Base-by-base conservation (phyloP, 2,329 filamentous ascomycete species). In the Colletotrichum karsti region DNA sequence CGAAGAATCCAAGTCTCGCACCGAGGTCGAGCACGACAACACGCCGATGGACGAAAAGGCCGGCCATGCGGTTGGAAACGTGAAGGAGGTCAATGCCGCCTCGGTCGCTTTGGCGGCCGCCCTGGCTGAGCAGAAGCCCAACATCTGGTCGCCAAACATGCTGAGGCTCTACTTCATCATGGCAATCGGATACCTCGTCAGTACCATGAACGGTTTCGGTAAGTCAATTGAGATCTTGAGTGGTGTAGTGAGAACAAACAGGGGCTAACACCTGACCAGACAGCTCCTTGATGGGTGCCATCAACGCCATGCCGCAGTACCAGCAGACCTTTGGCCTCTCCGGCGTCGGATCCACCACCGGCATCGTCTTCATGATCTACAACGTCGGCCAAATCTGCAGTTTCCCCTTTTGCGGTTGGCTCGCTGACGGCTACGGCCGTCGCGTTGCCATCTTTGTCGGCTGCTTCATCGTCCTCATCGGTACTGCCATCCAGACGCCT, bases 391-490 rank as follows among this genome's bases (percentile, higher is more conserved):
- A 84, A 70, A 84, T 86, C 30, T 80, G 80, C 5, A 83, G 83
- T 0, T 83, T 84, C 54, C 82, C 83, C 2, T 84, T 87, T 72
- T 82, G 82, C 60, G 82, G 82, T 30, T 77, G 86, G 30, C 74
- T 82, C 8, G 80, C 83, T 30, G 87, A 87, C 74, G 75, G 78
- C 7, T 84, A 79, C 74, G 87, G 87, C 48, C 81, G 87, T 62
- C 79, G 84, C 22, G 70, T 82, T 64, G 84, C 84, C 42, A 87
- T 87, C 77, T 85, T 85, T 57, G 77, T 84, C 42, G 85, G 85
- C 7, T 82, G 80, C 60, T 67, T 81, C 4, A 79, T 84, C 69
- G 83, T 87, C 63, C 75, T 86, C 33, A 44, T 85, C 42, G 84
- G 84, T 10, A 82, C 83, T 3, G 80, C 84, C 57, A 72, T 88